These are phyloP conservation scores for Phytophthora vignae DNA, from an alignment of 352 stramenopile species.

Conservation along the genomic window DNA sequence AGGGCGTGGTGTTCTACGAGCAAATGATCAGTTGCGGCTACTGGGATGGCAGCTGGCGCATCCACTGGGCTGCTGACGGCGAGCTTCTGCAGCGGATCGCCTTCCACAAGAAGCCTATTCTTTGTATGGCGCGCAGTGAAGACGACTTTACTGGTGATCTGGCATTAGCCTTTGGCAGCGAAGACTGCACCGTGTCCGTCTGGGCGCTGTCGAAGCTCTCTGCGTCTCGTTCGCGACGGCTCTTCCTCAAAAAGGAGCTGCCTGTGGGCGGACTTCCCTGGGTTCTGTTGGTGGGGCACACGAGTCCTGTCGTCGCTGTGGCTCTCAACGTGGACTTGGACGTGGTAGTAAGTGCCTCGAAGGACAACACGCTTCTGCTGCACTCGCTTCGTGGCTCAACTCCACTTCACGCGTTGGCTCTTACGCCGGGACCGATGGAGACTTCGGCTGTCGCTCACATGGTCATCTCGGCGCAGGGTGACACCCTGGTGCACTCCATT, in stretches of 20 bases:
- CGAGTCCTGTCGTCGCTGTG: constrained; percentile 78
- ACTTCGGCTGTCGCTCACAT: constrained; percentile 70
- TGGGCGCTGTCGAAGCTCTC: constrained; percentile 88
- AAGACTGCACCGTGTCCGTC: constrained; percentile 88
- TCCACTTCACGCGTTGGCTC: constrained; percentile 76
- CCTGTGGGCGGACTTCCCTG: constrained; percentile 81
- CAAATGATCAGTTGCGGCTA: constrained; percentile 92
- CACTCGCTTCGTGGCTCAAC: constrained; percentile 80
- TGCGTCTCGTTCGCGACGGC: constrained; percentile 76
- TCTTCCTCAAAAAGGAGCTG: constrained; percentile 89
- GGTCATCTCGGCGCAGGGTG: constrained; percentile 76
- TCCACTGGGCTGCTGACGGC: constrained; percentile 87
- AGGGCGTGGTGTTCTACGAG: constrained; percentile 89
- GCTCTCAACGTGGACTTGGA: constrained; percentile 86
- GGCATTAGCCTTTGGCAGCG: constrained; percentile 83
- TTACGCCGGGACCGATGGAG: constrained; percentile 54
- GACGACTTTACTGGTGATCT: constrained; percentile 89
- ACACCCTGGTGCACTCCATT: constrained; percentile 79
- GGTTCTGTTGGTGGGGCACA: constrained; percentile 83
- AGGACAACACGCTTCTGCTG: constrained; percentile 77
- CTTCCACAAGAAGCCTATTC: constrained; percentile 90
- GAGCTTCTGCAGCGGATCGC: constrained; percentile 87
- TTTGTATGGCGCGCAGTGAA: constrained; percentile 87
- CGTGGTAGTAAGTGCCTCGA: constrained; percentile 82
- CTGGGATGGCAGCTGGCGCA: constrained; percentile 89